Evolutionary conservation across 2,329 filamentous ascomycete species (phyloP), one percentile per base, ranked within the genome.

Genomic region (Fusarium sarcochroum): DNA sequence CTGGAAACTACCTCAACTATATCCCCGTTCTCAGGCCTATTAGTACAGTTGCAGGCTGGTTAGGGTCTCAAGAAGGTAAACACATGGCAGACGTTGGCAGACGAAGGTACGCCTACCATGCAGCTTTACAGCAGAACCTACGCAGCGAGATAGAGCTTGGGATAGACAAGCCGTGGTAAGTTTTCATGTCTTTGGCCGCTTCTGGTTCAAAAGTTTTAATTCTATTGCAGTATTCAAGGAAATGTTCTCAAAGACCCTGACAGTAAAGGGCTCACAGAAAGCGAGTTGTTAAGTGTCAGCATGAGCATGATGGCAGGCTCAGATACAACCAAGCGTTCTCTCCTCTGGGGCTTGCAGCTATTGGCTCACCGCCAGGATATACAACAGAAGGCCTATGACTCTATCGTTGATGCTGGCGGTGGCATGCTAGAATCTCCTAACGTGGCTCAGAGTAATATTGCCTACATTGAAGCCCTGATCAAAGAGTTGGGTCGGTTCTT

Each of bases 291-390:
- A 21, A 44, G 41, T 14, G 41, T 44, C 41, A 44, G 41, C 41
- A 27, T 44, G 41, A 44, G 41, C 23, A 44, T 44, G 41, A 44
- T 44, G 41, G 41, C 41, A 25, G 41, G 41, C 14, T 44, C 41
- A 25, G 41, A 44, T 25, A 44, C 41, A 44, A 27, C 41, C 11
- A 44, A 44, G 13, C 21, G 41, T 14, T 44, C 41, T 27, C 41
- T 44, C 20, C 41, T 44, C 15, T 44, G 41, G 41, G 41, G 41
- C 6, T 44, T 44, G 41, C 21, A 44, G 21, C 27, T 44, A 25
- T 25, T 44, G 21, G 21, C 21, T 9, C 41, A 44, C 41, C 41
- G 41, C 5, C 18, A 44, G 21, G 41, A 44, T 5, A 44, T 44
- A 44, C 21, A 44, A 23, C 21, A 27, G 21, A 44, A 44, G 20